These are phyloP conservation scores for Apiotrichum gracile DNA, from an alignment of 1,284 basidiomycete genomes.

Conservation along the genomic window DNA sequence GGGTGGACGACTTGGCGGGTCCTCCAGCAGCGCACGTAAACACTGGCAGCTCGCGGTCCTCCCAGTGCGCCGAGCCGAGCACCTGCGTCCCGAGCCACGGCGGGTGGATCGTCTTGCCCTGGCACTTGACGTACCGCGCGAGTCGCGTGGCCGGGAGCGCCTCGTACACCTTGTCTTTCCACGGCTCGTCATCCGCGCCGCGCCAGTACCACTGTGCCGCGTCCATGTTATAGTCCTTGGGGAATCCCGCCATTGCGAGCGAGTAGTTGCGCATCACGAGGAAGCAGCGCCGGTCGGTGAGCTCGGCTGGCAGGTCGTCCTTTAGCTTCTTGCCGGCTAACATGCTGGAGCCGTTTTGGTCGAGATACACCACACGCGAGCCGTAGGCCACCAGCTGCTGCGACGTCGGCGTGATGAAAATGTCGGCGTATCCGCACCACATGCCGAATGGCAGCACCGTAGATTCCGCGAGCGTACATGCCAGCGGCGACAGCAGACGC, in stretches of 20 bases:
- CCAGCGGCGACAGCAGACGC: not conserved
- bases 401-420: not conserved
- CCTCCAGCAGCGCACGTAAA: not conserved
- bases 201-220: not conserved
- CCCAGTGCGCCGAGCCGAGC: not conserved
- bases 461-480: not conserved
- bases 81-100: slow-evolving; percentile 4
- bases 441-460: not conserved
- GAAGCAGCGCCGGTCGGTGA: not conserved
- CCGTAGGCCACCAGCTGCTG: not conserved
- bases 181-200: not conserved
- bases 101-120: not conserved
- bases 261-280: slow-evolving; percentile 6
- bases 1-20: not conserved
- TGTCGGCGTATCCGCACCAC: not conserved
- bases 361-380: slow-evolving; percentile 1
- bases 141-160: not conserved
- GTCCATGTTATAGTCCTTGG: not conserved
- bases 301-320: not conserved
- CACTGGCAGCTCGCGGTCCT: not conserved
- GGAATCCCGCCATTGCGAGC: not conserved
- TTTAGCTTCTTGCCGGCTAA: not conserved
- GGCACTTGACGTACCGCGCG: slow-evolving; percentile 1
- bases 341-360: not conserved
- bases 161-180: not conserved